A percentile compares a stretch with the other conserved stretches of the same genome.
Evolutionary conservation across 2,329 filamentous ascomycete genomes (phyloP).

Genomic region (Apiospora arundinis): DNA sequence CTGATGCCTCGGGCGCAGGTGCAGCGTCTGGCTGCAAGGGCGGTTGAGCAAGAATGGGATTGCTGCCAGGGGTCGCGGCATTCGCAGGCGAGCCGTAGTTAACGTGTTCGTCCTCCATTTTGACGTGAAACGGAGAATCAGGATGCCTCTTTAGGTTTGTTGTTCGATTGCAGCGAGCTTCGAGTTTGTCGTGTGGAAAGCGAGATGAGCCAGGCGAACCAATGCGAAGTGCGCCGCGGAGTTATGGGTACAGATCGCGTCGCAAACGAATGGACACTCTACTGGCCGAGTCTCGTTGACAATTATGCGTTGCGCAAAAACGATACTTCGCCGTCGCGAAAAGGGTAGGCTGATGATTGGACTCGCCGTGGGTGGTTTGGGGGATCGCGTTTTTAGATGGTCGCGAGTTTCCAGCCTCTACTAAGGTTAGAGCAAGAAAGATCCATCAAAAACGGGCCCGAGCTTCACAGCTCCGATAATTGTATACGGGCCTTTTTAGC

Average conservation of each 20-base stretch:
- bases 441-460: slow-evolving; percentile 10
- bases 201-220: not conserved
- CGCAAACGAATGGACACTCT: slow-evolving; percentile 11
- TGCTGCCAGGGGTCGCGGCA: slow-evolving; percentile 62
- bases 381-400: slow-evolving; percentile 18
- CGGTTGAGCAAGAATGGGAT: slow-evolving; percentile 62
- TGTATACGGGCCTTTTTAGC: not conserved
- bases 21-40: slow-evolving; percentile 53
- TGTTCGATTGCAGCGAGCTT: not conserved
- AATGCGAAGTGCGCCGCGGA: slow-evolving; percentile 14
- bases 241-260: slow-evolving; percentile 8
- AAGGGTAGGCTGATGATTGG: slow-evolving; percentile 12
- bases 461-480: not conserved
- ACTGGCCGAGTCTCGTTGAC: not conserved
- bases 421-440: slow-evolving; percentile 4
- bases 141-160: not conserved
- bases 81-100: slow-evolving; percentile 64
- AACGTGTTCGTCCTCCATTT: slow-evolving; percentile 64
- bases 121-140: not conserved
- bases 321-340: slow-evolving; percentile 16
- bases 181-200: not conserved
- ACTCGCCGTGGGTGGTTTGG: slow-evolving; percentile 16
- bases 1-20: slow-evolving; percentile 44
- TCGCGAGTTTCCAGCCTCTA: slow-evolving; percentile 15
- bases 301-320: slow-evolving; percentile 15